A percentile compares a stretch with the other conserved stretches of the same genome.
Conservation (phyloP, 2,329 filamentous ascomycete genomes). For the Pezicula radicicola region DNA sequence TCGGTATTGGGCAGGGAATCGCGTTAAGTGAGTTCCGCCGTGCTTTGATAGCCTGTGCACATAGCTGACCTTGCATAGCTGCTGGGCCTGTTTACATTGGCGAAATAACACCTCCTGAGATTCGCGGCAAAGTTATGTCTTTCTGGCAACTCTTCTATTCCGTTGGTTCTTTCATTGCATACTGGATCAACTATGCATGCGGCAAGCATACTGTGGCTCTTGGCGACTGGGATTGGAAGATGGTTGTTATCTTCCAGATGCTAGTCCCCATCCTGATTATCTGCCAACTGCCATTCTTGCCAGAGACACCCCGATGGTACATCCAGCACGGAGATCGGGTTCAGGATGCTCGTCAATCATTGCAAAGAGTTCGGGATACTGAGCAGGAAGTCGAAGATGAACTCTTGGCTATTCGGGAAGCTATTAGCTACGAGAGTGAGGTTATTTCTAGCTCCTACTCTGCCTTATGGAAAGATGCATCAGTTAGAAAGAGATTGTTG, state of each 20-base stretch:
- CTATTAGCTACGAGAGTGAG: slow-evolving; percentile 70
- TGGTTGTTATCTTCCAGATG: slow-evolving; percentile 71
- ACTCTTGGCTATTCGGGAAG: slow-evolving; percentile 61
- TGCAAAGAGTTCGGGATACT: slow-evolving; percentile 57
- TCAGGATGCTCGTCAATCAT: slow-evolving; percentile 54
- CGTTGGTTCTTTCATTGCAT: slow-evolving; percentile 62
- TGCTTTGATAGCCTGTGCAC: background rate
- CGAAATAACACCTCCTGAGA: slow-evolving; percentile 61
- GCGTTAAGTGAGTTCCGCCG: slow-evolving; percentile 48
- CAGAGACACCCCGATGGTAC: slow-evolving; percentile 67
- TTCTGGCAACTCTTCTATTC: slow-evolving; percentile 69
- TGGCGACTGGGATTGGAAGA: slow-evolving; percentile 71
- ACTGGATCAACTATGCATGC: slow-evolving; percentile 64
- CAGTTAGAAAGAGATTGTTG: slow-evolving; percentile 62
- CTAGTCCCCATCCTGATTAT: slow-evolving; percentile 64
- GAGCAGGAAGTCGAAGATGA: slow-evolving; percentile 68
- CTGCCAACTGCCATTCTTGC: slow-evolving; percentile 59
- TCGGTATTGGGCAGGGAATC: slow-evolving; percentile 68
- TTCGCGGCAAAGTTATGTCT: slow-evolving; percentile 65
- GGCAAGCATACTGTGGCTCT: slow-evolving; percentile 50
- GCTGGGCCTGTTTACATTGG: slow-evolving; percentile 70
- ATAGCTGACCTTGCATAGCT: slow-evolving; percentile 34
- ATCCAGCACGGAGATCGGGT: slow-evolving; percentile 59
- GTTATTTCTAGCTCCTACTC: slow-evolving; percentile 60
- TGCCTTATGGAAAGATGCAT: slow-evolving; percentile 68